Conservation (phyloP, 176 grass and related monocot genomes). For the Saccharum spontaneum region DNA sequence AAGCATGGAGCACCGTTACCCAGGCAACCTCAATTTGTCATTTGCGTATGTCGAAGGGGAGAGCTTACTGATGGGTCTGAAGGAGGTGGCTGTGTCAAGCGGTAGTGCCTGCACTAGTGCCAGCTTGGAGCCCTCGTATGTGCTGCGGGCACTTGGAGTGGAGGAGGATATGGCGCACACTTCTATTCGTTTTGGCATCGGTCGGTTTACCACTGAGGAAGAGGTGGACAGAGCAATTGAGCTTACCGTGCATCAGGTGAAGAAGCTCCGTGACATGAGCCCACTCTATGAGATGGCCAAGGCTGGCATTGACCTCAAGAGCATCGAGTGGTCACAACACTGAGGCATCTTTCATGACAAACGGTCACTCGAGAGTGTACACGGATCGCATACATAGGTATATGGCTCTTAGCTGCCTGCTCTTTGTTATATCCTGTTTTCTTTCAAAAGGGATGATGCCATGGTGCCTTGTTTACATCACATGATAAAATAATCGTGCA, state of each 20-base stretch:
- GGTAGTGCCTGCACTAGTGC: conserved; percentile 96
- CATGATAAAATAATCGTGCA: background rate
- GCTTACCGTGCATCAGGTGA: conserved; percentile 77
- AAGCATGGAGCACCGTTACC: conserved; percentile 86
- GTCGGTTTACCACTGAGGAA: conserved; percentile 85
- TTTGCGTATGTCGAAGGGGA: conserved; percentile 94
- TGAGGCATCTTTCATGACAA: conserved; percentile 24
- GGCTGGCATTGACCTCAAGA: conserved; percentile 88
- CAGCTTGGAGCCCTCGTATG: conserved; percentile 87
- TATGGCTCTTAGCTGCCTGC: conserved; percentile 16
- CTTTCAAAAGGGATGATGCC: conserved; percentile 14
- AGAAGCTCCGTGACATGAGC: conserved; percentile 94
- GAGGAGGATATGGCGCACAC: conserved; percentile 98
- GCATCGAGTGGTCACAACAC: conserved; percentile 88
- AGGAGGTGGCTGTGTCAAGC: conserved; percentile 94
- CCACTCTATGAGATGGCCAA: conserved; percentile 99
- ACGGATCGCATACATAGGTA: conserved; percentile 38
- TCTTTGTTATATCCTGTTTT: conserved; percentile 32
- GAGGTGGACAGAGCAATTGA: conserved; percentile 84
- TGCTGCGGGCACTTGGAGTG: conserved; percentile 80
- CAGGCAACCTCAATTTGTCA: conserved; percentile 86
- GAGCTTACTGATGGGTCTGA: conserved; percentile 93
- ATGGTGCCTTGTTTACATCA: background rate
- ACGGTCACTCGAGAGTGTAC: background rate
- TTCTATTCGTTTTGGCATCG: conserved; percentile 92